Conservation (phyloP, 495 filamentous ascomycete species). For the Alectoria sarmentosa region DNA sequence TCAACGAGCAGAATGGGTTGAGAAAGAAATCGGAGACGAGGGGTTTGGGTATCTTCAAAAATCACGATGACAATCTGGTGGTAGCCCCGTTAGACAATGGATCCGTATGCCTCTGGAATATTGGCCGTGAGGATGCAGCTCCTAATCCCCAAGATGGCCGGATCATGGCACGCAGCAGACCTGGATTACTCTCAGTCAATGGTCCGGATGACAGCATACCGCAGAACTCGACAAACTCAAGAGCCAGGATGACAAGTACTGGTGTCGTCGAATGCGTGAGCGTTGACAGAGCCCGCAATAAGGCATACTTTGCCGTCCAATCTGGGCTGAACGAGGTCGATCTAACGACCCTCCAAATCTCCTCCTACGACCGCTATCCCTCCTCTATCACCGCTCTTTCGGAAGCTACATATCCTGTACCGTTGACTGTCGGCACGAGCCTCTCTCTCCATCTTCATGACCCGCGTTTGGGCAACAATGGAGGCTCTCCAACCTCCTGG, state of each 20-base stretch:
- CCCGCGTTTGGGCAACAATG: slow-evolving; percentile 41
- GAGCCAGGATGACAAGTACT: slow-evolving; percentile 15
- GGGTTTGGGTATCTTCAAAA: slow-evolving; percentile 58
- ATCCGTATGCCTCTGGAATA: slow-evolving; percentile 78
- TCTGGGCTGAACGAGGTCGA: slow-evolving; percentile 76
- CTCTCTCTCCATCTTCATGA: slow-evolving; percentile 81
- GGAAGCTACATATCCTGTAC: slow-evolving; percentile 60
- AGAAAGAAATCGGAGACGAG: slow-evolving; percentile 45
- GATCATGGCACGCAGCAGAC: slow-evolving; percentile 55
- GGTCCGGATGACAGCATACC: slow-evolving; percentile 31
- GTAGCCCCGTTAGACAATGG: slow-evolving; percentile 81
- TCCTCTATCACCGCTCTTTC: slow-evolving; percentile 82
- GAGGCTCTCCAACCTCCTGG: slow-evolving; percentile 6
- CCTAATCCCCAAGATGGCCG: slow-evolving; percentile 47
- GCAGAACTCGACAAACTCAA: not conserved
- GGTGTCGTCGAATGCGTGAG: slow-evolving; percentile 66
- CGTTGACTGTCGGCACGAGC: slow-evolving; percentile 80
- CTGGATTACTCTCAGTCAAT: slow-evolving; percentile 53
- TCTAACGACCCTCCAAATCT: slow-evolving; percentile 64
- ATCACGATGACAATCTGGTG: slow-evolving; percentile 46
- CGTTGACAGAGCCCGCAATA: slow-evolving; percentile 61
- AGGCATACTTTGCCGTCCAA: slow-evolving; percentile 72
- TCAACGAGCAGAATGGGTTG: slow-evolving; percentile 28
- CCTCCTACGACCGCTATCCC: slow-evolving; percentile 67
- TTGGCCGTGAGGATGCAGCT: slow-evolving; percentile 49